Conservation (phyloP, 2,329 filamentous ascomycete species). For the Cytospora paraplurivora region DNA sequence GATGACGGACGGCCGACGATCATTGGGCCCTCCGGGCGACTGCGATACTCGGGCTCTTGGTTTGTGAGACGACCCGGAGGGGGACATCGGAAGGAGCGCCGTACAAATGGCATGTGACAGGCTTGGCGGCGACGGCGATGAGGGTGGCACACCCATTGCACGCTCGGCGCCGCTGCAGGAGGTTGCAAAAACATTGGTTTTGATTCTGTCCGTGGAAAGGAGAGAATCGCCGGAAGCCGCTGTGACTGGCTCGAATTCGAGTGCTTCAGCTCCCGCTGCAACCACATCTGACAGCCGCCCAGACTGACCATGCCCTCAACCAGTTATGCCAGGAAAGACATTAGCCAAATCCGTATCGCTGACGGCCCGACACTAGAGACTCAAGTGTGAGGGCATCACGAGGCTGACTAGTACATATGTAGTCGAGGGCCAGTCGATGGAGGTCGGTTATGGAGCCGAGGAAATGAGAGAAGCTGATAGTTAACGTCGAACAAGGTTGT, state of each 20-base stretch:
- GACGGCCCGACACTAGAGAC: neutral
- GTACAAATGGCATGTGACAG: conserved; percentile 2
- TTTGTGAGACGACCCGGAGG: conserved; percentile 21
- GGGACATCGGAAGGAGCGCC: conserved; percentile 1
- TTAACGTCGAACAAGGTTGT: conserved; percentile 1
- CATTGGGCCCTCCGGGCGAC: conserved; percentile 1
- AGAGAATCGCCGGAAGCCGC: conserved; percentile 1
- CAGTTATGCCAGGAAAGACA: neutral
- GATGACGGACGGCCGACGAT: neutral
- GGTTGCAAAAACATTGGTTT: neutral
- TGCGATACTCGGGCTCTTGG: conserved; percentile 17
- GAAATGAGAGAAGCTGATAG: neutral
- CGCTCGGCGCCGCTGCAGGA: conserved; percentile 8
- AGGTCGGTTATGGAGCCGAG: neutral
- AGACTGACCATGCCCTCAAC: neutral
- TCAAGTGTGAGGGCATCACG: neutral
- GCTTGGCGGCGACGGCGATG: conserved; percentile 15
- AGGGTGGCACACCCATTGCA: conserved; percentile 24
- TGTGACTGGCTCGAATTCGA: conserved; percentile 24
- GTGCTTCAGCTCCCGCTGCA: conserved; percentile 20
- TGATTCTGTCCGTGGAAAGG: conserved; percentile 21
- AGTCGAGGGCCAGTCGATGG: neutral
- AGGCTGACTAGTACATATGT: conserved; percentile 2
- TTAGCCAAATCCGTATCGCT: neutral
- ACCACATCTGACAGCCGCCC: conserved; percentile 19